phyloP scores from a whole-genome alignment of 2,329 filamentous ascomycete species.

The Trichoderma sp. region DNA sequence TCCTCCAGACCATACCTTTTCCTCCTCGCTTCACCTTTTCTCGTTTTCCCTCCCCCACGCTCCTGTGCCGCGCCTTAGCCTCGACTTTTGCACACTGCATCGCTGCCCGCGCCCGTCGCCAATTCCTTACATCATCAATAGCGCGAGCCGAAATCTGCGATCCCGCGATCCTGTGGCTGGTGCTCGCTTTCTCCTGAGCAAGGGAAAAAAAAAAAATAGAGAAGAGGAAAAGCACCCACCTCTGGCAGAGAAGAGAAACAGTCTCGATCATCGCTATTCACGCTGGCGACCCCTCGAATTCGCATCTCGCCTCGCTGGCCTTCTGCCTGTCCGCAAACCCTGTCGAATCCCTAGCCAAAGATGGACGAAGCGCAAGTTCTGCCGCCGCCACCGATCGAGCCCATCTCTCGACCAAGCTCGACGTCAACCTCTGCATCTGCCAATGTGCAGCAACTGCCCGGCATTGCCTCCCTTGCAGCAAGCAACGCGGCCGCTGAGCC shows the following conservation, averaged over 20 bases:
- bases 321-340: conserved; percentile 14
- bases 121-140: conserved; percentile 17
- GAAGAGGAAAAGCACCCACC: neutral
- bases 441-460: conserved; percentile 47
- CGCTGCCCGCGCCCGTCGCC: conserved; percentile 20
- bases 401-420: conserved; percentile 53
- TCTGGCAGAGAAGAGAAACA: neutral
- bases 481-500: conserved; percentile 43
- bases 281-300: conserved; percentile 21
- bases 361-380: conserved; percentile 52
- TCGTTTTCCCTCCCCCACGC: conserved; percentile 12
- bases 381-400: conserved; percentile 46
- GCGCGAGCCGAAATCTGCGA: conserved; percentile 23
- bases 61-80: conserved; percentile 9
- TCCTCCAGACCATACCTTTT: conserved; percentile 1
- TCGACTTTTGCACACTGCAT: conserved; percentile 1
- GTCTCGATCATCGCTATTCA: neutral
- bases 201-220: neutral
- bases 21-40: neutral
- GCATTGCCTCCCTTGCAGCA: conserved; percentile 49
- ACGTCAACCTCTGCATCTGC: conserved; percentile 50
- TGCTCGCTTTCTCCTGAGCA: conserved; percentile 15
- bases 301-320: conserved; percentile 15
- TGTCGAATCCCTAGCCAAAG: conserved; percentile 27
- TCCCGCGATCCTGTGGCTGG: conserved; percentile 22